Evolutionary conservation across 495 filamentous ascomycete genomes (phyloP).

Genomic region (Bacidia rubella): DNA sequence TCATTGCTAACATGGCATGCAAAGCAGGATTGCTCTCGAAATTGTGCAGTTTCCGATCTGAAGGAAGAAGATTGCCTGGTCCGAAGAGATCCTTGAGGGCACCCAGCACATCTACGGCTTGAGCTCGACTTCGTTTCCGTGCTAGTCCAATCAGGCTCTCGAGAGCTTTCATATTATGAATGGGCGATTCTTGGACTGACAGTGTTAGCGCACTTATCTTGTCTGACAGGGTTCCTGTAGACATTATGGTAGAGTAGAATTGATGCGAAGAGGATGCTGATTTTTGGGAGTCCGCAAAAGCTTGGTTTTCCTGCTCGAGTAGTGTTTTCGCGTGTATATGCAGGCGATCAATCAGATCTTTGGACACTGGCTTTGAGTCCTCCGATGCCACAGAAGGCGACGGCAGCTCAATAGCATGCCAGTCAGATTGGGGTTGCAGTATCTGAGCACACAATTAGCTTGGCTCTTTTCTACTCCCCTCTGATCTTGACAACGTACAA

Average conservation of each 20-base stretch:
- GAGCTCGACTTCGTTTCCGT: constrained; percentile 80
- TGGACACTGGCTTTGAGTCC: constrained; percentile 35
- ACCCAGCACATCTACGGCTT: constrained; percentile 79
- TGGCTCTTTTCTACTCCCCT: neutral
- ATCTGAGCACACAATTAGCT: constrained; percentile 30
- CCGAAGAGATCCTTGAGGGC: constrained; percentile 90
- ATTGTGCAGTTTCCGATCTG: constrained; percentile 60
- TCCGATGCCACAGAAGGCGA: constrained; percentile 33
- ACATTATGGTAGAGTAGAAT: constrained; percentile 94
- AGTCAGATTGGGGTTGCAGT: constrained; percentile 69
- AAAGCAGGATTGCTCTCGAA: constrained; percentile 75
- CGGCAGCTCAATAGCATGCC: constrained; percentile 59
- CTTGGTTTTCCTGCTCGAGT: constrained; percentile 56
- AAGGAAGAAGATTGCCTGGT: constrained; percentile 70
- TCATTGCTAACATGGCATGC: constrained; percentile 48
- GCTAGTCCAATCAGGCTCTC: constrained; percentile 69
- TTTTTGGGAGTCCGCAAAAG: constrained; percentile 42
- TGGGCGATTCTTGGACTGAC: constrained; percentile 84
- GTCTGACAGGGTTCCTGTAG: constrained; percentile 87
- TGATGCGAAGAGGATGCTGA: constrained; percentile 68
- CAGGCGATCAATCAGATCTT: constrained; percentile 52
- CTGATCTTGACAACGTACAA: neutral
- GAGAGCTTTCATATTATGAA: constrained; percentile 80
- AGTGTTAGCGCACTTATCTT: constrained; percentile 92
- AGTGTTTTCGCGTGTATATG: constrained; percentile 61